Percentiles rank a stretch among this genome's conserved stretches.
Evolutionary conservation across 192 early-diverging fungal genomes (phyloP).

Genomic region (Coemansia sp.): DNA sequence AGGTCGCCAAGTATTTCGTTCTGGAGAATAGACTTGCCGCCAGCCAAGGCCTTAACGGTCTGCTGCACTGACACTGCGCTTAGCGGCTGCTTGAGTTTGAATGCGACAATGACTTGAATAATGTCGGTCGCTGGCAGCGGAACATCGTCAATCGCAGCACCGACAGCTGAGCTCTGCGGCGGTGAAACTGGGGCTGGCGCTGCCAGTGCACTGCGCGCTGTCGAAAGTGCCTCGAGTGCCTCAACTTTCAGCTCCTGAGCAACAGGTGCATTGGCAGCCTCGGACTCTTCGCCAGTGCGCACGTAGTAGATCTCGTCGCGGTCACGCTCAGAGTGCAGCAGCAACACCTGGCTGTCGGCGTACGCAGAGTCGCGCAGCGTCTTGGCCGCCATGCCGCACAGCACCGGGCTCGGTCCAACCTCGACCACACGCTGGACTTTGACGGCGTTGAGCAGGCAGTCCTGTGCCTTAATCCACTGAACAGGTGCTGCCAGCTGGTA

Average conservation of each 20-base stretch:
- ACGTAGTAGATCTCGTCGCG: constrained; percentile 15
- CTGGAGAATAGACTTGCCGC: constrained; percentile 94
- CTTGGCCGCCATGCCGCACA: constrained; percentile 82
- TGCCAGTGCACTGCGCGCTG: neutral
- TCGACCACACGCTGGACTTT: constrained; percentile 82
- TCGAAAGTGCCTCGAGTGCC: no score
- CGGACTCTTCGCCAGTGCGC: neutral
- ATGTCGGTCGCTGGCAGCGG: constrained; percentile 73
- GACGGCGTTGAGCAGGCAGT: constrained; percentile 70
- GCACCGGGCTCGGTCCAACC: constrained; percentile 79
- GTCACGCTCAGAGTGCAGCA: constrained; percentile 25
- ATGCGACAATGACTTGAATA: constrained; percentile 72
- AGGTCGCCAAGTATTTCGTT: constrained; percentile 96
- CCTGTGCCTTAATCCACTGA: constrained; percentile 93
- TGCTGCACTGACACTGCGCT: constrained; percentile 67
- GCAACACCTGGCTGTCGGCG: neutral
- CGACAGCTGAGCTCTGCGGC: neutral
- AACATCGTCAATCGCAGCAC: constrained; percentile 54
- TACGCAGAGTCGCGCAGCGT: neutral
- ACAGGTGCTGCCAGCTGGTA: constrained; percentile 93
- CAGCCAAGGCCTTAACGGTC: constrained; percentile 75
- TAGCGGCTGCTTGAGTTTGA: constrained; percentile 84
- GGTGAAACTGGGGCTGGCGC: neutral
- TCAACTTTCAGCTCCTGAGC: no score
- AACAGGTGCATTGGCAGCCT: neutral